phyloP scores from a whole-genome alignment of 2,329 filamentous ascomycete species.

The Ophiostoma triangulosporum region DNA sequence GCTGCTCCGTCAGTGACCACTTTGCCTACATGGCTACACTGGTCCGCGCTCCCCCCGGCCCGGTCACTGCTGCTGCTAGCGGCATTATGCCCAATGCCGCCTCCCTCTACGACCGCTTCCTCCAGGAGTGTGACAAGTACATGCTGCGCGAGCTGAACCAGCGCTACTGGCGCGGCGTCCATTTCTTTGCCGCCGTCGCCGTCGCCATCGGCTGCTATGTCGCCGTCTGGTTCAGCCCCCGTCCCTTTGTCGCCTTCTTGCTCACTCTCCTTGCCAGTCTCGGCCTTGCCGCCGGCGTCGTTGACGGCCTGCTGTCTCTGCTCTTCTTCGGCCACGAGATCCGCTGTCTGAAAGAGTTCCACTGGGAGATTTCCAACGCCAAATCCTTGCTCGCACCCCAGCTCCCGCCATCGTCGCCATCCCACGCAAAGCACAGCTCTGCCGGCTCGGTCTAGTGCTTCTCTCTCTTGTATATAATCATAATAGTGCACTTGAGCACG shows the following conservation, averaged over 20 bases:
- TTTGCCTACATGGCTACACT: constrained; percentile 82
- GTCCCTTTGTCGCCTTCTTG: constrained; percentile 58
- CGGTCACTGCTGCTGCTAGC: too few species aligned
- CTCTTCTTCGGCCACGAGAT: constrained; percentile 80
- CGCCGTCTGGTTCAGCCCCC: constrained; percentile 74
- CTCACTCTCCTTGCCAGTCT: constrained; percentile 70
- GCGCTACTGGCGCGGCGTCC: constrained; percentile 53
- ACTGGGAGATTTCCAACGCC: constrained; percentile 77
- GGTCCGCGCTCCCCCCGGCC: neutral
- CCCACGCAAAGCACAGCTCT: neutral
- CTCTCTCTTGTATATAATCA: neutral
- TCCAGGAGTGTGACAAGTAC: constrained; percentile 57
- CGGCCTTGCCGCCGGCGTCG: constrained; percentile 57
- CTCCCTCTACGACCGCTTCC: constrained; percentile 46
- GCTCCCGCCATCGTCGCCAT: neutral
- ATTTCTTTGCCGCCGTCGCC: constrained; percentile 57
- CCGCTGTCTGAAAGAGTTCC: constrained; percentile 73
- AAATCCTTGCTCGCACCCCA: constrained; percentile 26
- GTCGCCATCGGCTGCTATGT: constrained; percentile 63
- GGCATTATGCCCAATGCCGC: neutral
- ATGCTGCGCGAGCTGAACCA: constrained; percentile 57
- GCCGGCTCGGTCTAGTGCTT: neutral
- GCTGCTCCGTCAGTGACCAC: constrained; percentile 86
- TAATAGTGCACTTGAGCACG: neutral
- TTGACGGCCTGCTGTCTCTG: constrained; percentile 77